Conservation (phyloP, 2,329 filamentous ascomycete genomes). For the Phaeosphaeriaceae sp. region DNA sequence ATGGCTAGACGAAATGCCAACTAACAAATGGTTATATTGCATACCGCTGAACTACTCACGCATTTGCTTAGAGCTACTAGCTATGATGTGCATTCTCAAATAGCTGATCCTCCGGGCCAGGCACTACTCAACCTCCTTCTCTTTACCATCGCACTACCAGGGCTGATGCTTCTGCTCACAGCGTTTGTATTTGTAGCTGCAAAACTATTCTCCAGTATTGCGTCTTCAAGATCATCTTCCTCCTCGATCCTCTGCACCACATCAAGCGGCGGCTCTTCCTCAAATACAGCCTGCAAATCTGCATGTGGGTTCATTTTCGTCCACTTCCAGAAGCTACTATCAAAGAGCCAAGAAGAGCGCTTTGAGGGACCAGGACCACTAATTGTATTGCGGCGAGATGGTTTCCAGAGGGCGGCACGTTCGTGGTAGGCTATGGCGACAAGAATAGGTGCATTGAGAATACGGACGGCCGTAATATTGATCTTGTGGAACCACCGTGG, state of each 20-base stretch:
- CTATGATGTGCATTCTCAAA: background rate
- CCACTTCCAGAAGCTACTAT: constrained; percentile 54
- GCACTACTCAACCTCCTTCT: constrained; percentile 45
- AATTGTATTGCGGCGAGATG: constrained; percentile 35
- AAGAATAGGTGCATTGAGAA: constrained; percentile 77
- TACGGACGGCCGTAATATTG: constrained; percentile 76
- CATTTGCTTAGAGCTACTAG: background rate
- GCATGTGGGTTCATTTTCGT: constrained; percentile 71
- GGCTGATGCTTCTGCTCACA: constrained; percentile 38
- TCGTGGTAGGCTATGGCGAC: constrained; percentile 74
- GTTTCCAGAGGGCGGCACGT: constrained; percentile 71
- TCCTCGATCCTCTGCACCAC: constrained; percentile 57
- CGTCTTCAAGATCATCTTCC: constrained; percentile 56
- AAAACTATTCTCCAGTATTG: constrained; percentile 51
- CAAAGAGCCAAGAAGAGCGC: constrained; percentile 56
- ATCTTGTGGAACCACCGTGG: constrained; percentile 90
- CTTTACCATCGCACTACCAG: constrained; percentile 36
- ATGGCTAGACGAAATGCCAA: no score
- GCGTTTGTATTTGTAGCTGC: constrained; percentile 19
- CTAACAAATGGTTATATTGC: no score
- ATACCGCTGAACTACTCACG: no score
- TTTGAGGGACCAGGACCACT: constrained; percentile 46
- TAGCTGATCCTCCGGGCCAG: constrained; percentile 31
- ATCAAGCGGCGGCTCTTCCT: constrained; percentile 69
- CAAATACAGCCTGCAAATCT: constrained; percentile 75